Conservation (phyloP, 768 basidiomycete genomes). For the Leccinellum rugosiceps region DNA sequence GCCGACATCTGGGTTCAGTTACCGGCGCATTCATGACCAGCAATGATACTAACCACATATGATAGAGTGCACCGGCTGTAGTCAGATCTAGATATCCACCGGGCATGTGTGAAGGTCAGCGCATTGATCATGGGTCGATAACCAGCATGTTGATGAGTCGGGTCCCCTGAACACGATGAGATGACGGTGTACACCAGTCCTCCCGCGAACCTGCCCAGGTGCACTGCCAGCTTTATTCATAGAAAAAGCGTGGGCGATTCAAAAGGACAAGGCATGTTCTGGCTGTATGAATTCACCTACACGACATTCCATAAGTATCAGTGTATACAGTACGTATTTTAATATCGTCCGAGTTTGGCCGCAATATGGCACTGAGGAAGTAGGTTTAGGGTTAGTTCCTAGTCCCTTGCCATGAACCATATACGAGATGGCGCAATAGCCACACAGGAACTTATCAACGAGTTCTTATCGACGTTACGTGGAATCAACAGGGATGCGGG, state of each 20-base stretch:
- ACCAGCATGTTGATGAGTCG: background rate
- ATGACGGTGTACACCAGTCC: background rate
- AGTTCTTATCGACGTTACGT: background rate
- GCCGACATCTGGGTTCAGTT: background rate
- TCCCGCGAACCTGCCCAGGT: constrained; percentile 21
- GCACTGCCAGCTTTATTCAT: background rate
- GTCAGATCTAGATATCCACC: background rate
- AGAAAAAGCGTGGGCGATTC: background rate
- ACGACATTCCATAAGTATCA: background rate
- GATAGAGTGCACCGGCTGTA: background rate
- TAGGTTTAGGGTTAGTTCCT: background rate
- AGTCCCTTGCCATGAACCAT: background rate
- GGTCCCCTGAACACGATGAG: background rate
- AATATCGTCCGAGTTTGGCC: background rate
- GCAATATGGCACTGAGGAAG: background rate
- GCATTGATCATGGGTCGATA: background rate
- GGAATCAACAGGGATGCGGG: background rate
- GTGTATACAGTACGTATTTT: background rate
- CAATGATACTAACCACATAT: background rate
- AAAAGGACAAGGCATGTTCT: background rate
- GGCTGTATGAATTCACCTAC: background rate
- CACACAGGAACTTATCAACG: background rate
- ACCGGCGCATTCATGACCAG: background rate
- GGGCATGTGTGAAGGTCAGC: background rate
- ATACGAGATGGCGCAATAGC: background rate